These are phyloP conservation scores for Venturia effusa DNA, from an alignment of 2,329 filamentous ascomycete species.

Conservation along the genomic window DNA sequence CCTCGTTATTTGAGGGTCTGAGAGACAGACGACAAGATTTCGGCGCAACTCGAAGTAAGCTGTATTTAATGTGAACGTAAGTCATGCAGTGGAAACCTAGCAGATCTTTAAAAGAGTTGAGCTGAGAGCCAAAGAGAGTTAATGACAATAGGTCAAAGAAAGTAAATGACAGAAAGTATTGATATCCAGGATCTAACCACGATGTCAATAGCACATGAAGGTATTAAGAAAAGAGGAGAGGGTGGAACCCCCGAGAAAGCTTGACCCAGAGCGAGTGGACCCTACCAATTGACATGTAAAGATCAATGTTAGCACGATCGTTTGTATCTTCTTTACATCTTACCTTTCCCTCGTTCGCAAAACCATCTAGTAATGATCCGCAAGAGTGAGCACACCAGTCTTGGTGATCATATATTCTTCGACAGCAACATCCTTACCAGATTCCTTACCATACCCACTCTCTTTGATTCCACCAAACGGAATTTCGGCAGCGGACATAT, in stretches of 20 bases:
- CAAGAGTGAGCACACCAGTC: slow-evolving; percentile 52
- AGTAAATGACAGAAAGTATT: too few relatives aligned
- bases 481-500: slow-evolving; percentile 54
- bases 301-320: background rate
- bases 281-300: background rate
- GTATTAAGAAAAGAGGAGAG: too few relatives aligned
- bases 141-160: too few relatives aligned
- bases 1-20: background rate
- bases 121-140: too few relatives aligned
- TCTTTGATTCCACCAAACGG: slow-evolving; percentile 61
- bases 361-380: slow-evolving; percentile 24
- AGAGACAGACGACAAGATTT: background rate
- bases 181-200: too few relatives aligned
- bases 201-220: too few relatives aligned
- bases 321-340: background rate
- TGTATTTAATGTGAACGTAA: too few relatives aligned
- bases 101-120: too few relatives aligned
- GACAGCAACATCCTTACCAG: slow-evolving; percentile 54
- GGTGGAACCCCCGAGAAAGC: too few relatives aligned
- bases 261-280: too few relatives aligned
- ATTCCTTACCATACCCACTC: slow-evolving; percentile 57
- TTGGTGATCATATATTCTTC: slow-evolving; percentile 53
- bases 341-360: background rate
- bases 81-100: too few relatives aligned
- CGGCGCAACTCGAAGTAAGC: background rate